Conservation (phyloP, 148 eudicot species). For the Chenopodium berlandieri region DNA sequence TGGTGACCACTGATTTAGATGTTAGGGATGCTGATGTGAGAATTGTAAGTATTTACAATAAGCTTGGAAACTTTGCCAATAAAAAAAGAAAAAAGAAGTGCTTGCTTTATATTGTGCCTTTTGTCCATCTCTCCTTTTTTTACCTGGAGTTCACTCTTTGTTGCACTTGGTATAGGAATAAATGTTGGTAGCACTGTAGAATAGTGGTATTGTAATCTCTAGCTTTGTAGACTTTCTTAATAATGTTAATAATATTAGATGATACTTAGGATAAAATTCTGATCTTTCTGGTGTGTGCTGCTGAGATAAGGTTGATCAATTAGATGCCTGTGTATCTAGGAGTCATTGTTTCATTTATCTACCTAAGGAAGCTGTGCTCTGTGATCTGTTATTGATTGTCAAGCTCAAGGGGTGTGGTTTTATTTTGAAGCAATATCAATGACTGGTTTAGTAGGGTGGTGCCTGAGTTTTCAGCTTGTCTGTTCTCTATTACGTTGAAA, state of each 20-base stretch:
- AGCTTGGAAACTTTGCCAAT: background rate
- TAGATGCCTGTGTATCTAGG: background rate
- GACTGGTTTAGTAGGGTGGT: background rate
- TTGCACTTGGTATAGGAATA: background rate
- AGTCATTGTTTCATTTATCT: background rate
- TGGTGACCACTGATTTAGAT: slow-evolving; percentile 93
- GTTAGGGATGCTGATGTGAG: slow-evolving; percentile 93
- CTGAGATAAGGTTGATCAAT: background rate
- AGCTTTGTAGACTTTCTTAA: background rate
- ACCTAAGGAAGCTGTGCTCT: background rate
- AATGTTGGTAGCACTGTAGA: background rate
- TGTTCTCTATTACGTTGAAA: background rate
- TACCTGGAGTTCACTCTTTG: background rate
- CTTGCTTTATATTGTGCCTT: slow-evolving; percentile 1
- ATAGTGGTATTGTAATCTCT: background rate
- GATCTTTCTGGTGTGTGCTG: background rate
- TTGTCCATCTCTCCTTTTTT: slow-evolving; percentile 1
- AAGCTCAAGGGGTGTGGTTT: background rate
- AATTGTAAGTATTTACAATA: slow-evolving; percentile 57
- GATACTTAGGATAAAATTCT: background rate
- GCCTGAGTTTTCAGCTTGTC: background rate
- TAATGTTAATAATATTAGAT: background rate
- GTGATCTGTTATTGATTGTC: background rate
- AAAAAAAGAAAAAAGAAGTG: background rate
- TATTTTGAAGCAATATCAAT: background rate